These are phyloP conservation scores for Pseudotulostoma volvatum DNA, from an alignment of 495 filamentous ascomycete genomes.

Conservation along the genomic window DNA sequence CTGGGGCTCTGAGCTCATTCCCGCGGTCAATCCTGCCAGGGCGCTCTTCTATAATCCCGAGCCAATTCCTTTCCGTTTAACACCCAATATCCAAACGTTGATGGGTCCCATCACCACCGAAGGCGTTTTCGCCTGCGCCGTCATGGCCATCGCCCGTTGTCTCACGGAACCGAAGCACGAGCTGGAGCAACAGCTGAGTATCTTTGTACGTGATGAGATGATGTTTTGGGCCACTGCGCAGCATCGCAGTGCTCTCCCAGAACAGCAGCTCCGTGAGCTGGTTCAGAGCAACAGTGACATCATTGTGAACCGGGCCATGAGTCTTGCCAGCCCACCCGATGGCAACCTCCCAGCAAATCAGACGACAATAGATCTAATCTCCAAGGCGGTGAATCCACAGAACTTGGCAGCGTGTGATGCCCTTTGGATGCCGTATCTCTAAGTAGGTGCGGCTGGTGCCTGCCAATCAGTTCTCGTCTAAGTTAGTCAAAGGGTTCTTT, in stretches of 20 bases:
- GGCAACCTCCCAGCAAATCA: slow-evolving; percentile 81
- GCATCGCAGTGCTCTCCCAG: slow-evolving; percentile 48
- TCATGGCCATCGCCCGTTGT: slow-evolving; percentile 93
- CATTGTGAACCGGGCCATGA: slow-evolving; percentile 76
- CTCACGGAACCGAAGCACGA: slow-evolving; percentile 83
- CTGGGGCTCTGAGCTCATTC: slow-evolving; percentile 89
- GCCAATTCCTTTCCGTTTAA: slow-evolving; percentile 89
- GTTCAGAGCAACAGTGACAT: slow-evolving; percentile 79
- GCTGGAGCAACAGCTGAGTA: slow-evolving; percentile 76
- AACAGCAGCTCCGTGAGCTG: slow-evolving; percentile 62
- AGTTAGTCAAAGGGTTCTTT: no score
- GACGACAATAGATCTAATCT: slow-evolving; percentile 84
- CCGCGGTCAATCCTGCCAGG: slow-evolving; percentile 60
- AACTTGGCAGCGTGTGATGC: slow-evolving; percentile 72
- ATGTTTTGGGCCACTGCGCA: slow-evolving; percentile 87
- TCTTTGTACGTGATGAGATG: slow-evolving; percentile 96
- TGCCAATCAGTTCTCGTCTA: no score
- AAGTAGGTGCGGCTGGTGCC: no score
- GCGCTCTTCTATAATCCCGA: slow-evolving; percentile 89
- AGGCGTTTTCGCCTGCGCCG: slow-evolving; percentile 76
- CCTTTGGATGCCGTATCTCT: slow-evolving; percentile 96
- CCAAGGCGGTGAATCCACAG: slow-evolving; percentile 70
- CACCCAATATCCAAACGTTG: slow-evolving; percentile 84
- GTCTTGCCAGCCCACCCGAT: slow-evolving; percentile 48
- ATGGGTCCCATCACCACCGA: slow-evolving; percentile 93